These are phyloP conservation scores for Aspergillus panamensis DNA, from an alignment of 495 filamentous ascomycete genomes.

Conservation along the genomic window DNA sequence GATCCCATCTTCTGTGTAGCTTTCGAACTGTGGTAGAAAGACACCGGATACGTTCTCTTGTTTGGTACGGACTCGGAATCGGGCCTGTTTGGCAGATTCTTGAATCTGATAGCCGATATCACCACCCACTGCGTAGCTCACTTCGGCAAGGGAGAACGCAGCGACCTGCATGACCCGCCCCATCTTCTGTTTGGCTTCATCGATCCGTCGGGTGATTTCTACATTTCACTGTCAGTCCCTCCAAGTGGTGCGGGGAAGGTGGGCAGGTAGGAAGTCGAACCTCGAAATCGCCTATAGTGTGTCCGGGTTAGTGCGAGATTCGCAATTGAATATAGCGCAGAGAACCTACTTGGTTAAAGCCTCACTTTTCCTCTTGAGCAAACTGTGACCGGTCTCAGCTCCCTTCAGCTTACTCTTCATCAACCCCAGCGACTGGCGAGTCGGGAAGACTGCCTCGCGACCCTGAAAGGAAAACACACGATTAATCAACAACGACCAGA, in stretches of 20 bases:
- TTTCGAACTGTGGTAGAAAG: slow-evolving; percentile 88
- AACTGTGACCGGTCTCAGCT: slow-evolving; percentile 81
- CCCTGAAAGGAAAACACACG: slow-evolving; percentile 25
- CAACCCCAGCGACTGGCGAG: slow-evolving; percentile 88
- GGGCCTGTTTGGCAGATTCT: slow-evolving; percentile 87
- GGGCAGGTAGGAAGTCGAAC: slow-evolving; percentile 40
- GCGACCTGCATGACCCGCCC: slow-evolving; percentile 99
- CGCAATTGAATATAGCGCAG: slow-evolving; percentile 1
- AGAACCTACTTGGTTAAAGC: slow-evolving; percentile 75
- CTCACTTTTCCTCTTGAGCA: slow-evolving; percentile 91
- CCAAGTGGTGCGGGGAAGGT: slow-evolving; percentile 23
- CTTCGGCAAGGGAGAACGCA: slow-evolving; percentile 94
- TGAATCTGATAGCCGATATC: slow-evolving; percentile 97
- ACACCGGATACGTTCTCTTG: slow-evolving; percentile 99
- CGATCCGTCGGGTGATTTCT: slow-evolving; percentile 96
- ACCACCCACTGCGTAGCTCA: slow-evolving; percentile 94
- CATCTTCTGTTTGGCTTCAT: slow-evolving; percentile 99
- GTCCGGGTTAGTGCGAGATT: slow-evolving; percentile 15
- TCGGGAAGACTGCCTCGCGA: slow-evolving; percentile 92
- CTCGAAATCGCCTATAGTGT: slow-evolving; percentile 72
- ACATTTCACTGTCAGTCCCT: slow-evolving; percentile 25
- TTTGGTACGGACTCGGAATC: slow-evolving; percentile 87
- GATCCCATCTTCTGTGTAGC: slow-evolving; percentile 71
- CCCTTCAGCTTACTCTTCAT: slow-evolving; percentile 99
- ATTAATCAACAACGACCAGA: neutral